A percentile compares a stretch with the other conserved stretches of the same genome.
These are phyloP conservation scores for Arctostaphylos glauca DNA, from an alignment of 148 eudicot genomes.

Conservation along the genomic window DNA sequence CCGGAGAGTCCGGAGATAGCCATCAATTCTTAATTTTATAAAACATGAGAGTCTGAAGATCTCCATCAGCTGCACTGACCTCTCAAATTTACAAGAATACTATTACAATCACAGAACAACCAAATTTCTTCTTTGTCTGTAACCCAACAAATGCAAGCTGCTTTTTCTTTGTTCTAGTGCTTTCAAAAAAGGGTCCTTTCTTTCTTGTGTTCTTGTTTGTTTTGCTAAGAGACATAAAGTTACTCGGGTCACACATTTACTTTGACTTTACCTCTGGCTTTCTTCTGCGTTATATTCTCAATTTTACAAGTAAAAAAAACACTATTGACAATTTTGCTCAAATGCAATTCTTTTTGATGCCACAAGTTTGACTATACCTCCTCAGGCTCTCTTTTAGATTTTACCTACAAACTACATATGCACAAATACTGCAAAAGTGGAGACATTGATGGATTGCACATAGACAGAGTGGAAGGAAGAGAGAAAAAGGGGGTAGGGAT, in stretches of 20 bases:
- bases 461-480: no score
- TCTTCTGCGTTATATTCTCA: background rate
- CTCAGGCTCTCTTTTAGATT: background rate
- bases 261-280: background rate
- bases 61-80: background rate
- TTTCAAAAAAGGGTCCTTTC: background rate
- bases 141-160: background rate
- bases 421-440: no score
- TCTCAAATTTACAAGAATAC: background rate
- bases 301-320: background rate
- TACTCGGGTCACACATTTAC: background rate
- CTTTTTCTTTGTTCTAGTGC: background rate
- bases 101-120: background rate
- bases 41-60: conserved; percentile 9
- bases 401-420: no score
- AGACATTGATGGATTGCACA: no score
- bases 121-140: background rate
- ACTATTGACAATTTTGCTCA: background rate
- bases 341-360: background rate
- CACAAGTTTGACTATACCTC: background rate
- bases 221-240: no score
- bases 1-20: no score
- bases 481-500: no score
- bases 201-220: no score
- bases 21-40: no score